phyloP scores from a whole-genome alignment of 2,329 filamentous ascomycete genomes.

The Colletotrichum lindemuthianum region DNA sequence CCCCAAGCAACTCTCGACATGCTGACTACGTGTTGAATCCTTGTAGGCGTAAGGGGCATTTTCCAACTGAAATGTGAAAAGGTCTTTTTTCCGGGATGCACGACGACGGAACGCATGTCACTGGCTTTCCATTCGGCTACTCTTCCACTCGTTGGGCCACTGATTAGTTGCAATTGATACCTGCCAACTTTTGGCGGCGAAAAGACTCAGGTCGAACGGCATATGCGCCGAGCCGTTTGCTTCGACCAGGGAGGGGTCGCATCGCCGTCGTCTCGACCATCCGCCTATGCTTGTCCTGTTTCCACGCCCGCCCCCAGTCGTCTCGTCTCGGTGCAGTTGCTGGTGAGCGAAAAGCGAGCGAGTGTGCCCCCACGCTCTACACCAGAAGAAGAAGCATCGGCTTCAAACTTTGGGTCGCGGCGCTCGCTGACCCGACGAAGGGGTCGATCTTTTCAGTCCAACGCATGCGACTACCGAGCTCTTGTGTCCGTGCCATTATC shows the following conservation, averaged over 20 bases:
- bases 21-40: not conserved
- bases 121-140: not conserved
- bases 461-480: slow-evolving; percentile 7
- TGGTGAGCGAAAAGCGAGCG: not conserved
- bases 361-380: slow-evolving; percentile 13
- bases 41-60: not conserved
- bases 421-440: slow-evolving; percentile 10
- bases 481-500: not conserved
- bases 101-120: not conserved
- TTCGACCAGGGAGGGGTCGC: slow-evolving; percentile 15
- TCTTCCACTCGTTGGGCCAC: not conserved
- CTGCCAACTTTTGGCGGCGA: slow-evolving; percentile 7
- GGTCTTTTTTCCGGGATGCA: not conserved
- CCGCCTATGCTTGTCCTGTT: not conserved
- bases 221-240: slow-evolving; percentile 29
- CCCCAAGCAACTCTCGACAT: not conserved
- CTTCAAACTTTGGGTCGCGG: slow-evolving; percentile 2
- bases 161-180: slow-evolving; percentile 4
- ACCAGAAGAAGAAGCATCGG: slow-evolving; percentile 2
- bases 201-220: slow-evolving; percentile 18
- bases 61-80: not conserved
- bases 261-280: slow-evolving; percentile 4
- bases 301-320: not conserved
- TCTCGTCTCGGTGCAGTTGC: slow-evolving; percentile 1
- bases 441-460: not conserved